Evolutionary conservation across 2,329 filamentous ascomycete species (phyloP).

Genomic region (Macrophomina phaseolina): DNA sequence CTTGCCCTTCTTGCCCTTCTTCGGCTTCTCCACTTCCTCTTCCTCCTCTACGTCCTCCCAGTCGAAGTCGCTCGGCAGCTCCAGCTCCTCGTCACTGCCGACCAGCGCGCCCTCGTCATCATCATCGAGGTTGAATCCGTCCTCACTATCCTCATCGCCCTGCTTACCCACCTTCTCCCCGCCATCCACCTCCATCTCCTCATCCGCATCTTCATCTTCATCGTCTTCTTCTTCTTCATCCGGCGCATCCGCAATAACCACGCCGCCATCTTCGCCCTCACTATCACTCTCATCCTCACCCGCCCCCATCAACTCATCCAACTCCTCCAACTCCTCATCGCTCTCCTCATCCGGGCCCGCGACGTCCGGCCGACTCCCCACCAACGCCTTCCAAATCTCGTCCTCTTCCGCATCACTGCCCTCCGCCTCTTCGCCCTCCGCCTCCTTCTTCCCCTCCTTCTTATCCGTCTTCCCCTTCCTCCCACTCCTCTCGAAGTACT

Average conservation of each 20-base stretch:
- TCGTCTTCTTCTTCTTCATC: constrained; percentile 48
- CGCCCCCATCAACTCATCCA: constrained; percentile 50
- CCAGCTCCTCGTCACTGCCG: constrained; percentile 62
- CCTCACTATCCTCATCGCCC: constrained; percentile 41
- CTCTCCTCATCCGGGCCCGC: constrained; percentile 68
- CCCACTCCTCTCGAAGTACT: constrained; percentile 80
- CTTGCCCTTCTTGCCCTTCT: constrained; percentile 48
- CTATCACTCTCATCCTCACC: constrained; percentile 55
- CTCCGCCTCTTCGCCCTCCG: constrained; percentile 47
- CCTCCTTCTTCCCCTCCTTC: constrained; percentile 51
- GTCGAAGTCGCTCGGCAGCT: constrained; percentile 57
- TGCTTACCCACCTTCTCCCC: constrained; percentile 39
- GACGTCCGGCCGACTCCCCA: constrained; percentile 78
- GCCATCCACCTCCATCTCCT: constrained; percentile 32
- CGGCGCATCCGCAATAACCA: constrained; percentile 49
- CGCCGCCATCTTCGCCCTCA: constrained; percentile 54
- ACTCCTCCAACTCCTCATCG: constrained; percentile 61
- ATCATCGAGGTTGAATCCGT: constrained; percentile 48
- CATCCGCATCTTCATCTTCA: constrained; percentile 46
- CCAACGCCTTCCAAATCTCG: constrained; percentile 90
- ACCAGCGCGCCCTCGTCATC: constrained; percentile 62
- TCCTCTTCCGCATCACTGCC: constrained; percentile 72
- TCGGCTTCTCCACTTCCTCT: constrained; percentile 43
- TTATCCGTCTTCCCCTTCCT: constrained; percentile 63
- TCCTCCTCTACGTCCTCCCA: constrained; percentile 52